These are phyloP conservation scores for Mycena epipterygia DNA, from an alignment of 768 basidiomycete genomes.

Conservation along the genomic window DNA sequence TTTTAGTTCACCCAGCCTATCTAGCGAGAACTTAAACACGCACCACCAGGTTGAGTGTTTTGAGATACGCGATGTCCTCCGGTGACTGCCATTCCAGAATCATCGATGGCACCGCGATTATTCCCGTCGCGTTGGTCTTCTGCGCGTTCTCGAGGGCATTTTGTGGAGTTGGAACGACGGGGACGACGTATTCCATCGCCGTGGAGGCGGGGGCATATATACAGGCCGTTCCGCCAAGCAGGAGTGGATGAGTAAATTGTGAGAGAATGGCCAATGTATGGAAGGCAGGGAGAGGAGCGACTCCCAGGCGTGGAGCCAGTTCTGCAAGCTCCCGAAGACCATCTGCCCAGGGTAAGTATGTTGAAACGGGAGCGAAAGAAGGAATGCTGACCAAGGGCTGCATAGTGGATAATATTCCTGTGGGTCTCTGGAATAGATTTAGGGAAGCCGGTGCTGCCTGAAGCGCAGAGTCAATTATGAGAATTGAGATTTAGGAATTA, in stretches of 20 bases:
- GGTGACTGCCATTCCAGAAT: conserved; percentile 54
- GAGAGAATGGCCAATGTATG: conserved; percentile 49
- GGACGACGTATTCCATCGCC: conserved; percentile 39
- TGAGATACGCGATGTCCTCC: conserved; percentile 44
- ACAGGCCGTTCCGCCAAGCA: conserved; percentile 38
- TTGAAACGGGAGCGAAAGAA: not conserved
- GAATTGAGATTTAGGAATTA: conserved; percentile 38
- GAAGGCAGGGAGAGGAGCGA: conserved; percentile 53
- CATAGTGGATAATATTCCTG: not conserved
- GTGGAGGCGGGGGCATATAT: conserved; percentile 51
- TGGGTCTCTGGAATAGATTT: conserved; percentile 25
- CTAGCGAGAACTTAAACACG: conserved; percentile 26
- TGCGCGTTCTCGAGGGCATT: conserved; percentile 54
- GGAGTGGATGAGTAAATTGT: conserved; percentile 49
- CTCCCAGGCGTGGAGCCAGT: conserved; percentile 20
- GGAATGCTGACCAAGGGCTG: not conserved
- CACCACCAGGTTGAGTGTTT: conserved; percentile 44
- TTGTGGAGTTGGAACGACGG: conserved; percentile 53
- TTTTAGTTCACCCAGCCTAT: not conserved
- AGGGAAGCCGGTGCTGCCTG: conserved; percentile 32
- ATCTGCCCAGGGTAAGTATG: not conserved
- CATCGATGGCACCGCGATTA: conserved; percentile 55
- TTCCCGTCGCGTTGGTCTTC: conserved; percentile 41
- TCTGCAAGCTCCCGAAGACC: not conserved
- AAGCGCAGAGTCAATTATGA: not conserved